These are phyloP conservation scores for Clitopilus passeckerianus DNA, from an alignment of 768 basidiomycete genomes.

Conservation along the genomic window DNA sequence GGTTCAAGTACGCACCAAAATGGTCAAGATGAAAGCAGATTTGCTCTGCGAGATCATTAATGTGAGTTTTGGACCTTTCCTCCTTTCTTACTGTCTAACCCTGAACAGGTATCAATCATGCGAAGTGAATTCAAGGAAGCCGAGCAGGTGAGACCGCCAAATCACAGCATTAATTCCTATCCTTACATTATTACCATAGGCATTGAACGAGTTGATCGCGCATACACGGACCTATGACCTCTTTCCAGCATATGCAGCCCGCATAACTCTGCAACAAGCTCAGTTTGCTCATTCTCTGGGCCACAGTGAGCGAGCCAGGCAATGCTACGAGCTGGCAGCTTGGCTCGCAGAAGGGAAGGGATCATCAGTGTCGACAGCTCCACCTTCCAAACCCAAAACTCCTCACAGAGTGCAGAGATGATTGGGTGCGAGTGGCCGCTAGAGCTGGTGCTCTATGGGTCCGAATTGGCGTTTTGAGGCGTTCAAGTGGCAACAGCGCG, in stretches of 20 bases:
- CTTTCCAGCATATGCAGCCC: constrained; percentile 52
- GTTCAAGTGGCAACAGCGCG: neutral
- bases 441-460: constrained; percentile 48
- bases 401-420: constrained; percentile 14
- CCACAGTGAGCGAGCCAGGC: constrained; percentile 43
- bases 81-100: neutral
- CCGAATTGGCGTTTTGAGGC: constrained; percentile 32
- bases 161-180: neutral
- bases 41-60: constrained; percentile 65
- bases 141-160: constrained; percentile 37
- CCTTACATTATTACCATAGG: constrained; percentile 13
- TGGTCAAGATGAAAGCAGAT: constrained; percentile 67
- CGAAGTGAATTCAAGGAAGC: constrained; percentile 66
- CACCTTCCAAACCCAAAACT: constrained; percentile 6
- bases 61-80: constrained; percentile 29
- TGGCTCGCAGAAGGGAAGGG: constrained; percentile 25
- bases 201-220: constrained; percentile 47
- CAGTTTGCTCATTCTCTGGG: constrained; percentile 71
- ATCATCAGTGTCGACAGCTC: neutral
- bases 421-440: constrained; percentile 43
- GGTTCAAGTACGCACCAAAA: constrained; percentile 37
- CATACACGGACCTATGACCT: constrained; percentile 56
- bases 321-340: constrained; percentile 62
- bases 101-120: constrained; percentile 52
- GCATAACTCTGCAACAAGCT: constrained; percentile 64